Evolutionary conservation across 257 asterid genomes (phyloP).

Genomic region (Primulina huaijiensis): DNA sequence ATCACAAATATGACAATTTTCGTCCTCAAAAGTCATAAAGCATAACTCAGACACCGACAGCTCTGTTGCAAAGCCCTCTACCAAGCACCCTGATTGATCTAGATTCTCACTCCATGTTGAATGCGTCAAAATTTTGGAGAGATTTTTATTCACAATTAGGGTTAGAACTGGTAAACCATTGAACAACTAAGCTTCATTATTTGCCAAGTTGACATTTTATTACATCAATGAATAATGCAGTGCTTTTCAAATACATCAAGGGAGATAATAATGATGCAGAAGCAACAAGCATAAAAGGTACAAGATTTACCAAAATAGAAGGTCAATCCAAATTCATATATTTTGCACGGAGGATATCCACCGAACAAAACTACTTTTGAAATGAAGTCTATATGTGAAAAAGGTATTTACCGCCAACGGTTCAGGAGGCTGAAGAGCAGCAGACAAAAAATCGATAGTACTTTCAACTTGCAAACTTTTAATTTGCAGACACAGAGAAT

Average conservation of each 20-base stretch:
- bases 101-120: background rate
- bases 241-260: constrained; percentile 16
- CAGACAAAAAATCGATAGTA: constrained; percentile 75
- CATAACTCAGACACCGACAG: background rate
- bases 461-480: constrained; percentile 88
- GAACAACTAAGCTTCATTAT: background rate
- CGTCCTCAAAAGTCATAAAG: background rate
- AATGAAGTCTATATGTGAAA: constrained; percentile 16
- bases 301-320: background rate
- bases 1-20: background rate
- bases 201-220: background rate
- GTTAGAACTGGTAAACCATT: background rate
- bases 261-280: background rate
- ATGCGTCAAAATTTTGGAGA: constrained; percentile 7
- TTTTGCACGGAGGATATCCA: background rate
- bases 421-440: constrained; percentile 97
- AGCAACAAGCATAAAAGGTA: background rate
- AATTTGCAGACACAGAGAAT: constrained; percentile 98
- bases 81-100: background rate
- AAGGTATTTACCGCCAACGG: constrained; percentile 70
- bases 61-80: background rate
- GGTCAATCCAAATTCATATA: background rate
- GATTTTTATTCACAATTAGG: background rate
- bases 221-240: background rate
- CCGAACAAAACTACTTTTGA: background rate